Evolutionary conservation across 2,329 filamentous ascomycete species (phyloP).

Genomic region (Aspergillus jensenii): DNA sequence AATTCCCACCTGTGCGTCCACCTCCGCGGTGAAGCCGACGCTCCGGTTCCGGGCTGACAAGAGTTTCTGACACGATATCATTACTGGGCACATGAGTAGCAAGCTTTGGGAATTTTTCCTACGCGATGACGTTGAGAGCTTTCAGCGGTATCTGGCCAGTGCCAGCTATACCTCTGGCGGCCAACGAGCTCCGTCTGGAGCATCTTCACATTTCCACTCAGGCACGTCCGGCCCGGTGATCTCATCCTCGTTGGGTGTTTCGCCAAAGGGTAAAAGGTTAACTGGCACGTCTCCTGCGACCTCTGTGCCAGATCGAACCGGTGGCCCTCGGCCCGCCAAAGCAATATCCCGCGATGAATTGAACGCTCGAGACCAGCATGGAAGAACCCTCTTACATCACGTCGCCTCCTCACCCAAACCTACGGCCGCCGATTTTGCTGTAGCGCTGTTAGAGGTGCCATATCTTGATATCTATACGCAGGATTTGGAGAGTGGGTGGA

Average conservation of each 20-base stretch:
- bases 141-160: slow-evolving; percentile 82
- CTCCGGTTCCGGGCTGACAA: slow-evolving; percentile 61
- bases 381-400: slow-evolving; percentile 81
- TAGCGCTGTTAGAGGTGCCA: slow-evolving; percentile 77
- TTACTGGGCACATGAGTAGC: slow-evolving; percentile 78
- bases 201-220: slow-evolving; percentile 26
- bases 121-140: slow-evolving; percentile 95
- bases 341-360: slow-evolving; percentile 65
- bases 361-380: slow-evolving; percentile 79
- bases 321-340: slow-evolving; percentile 21
- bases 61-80: slow-evolving; percentile 36
- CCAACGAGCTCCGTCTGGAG: slow-evolving; percentile 29
- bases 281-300: slow-evolving; percentile 47
- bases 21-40: slow-evolving; percentile 89
- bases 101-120: slow-evolving; percentile 95
- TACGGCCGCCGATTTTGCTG: slow-evolving; percentile 71
- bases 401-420: slow-evolving; percentile 73
- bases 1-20: slow-evolving; percentile 71
- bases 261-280: slow-evolving; percentile 51
- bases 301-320: slow-evolving; percentile 44
- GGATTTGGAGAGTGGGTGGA: slow-evolving; percentile 94
- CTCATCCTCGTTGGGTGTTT: slow-evolving; percentile 30
- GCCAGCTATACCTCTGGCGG: slow-evolving; percentile 54
- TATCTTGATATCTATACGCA: slow-evolving; percentile 82
- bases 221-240: slow-evolving; percentile 31